Evolutionary conservation across 306 rosid genomes (phyloP), one percentile per base, ranked within the genome.

Genomic region (Cicer bijugum): DNA sequence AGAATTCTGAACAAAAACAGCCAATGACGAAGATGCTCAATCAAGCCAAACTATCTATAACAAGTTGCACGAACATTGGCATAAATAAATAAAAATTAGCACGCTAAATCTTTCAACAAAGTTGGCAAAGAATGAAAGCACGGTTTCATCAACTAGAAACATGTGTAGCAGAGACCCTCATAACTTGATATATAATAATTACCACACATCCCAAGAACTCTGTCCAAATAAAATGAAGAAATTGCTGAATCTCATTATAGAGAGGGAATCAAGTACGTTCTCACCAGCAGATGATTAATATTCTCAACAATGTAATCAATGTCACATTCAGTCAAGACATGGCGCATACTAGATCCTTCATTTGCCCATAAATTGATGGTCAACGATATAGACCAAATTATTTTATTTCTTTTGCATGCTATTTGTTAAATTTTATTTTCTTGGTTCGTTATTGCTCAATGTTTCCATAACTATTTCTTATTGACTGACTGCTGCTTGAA

Each of bases 221-320:
- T 8, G 28, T 20, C 33, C 23, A 75, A 69, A 61, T 16, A 52
- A 80, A 42, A 59, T 28, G 12, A 52, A 16, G 63, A 69, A 62
- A 52, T 43, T 33, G 74, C 51, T 37, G 62, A 52, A 69, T 50
- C 12, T 44, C 72, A 45, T 19, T 12, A 23, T 4, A 75, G 39
- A 60, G 11, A 55, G 53, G 28, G 35, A 69, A 75, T 33, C n/a
- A 12, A 14, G 51, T 52, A 74, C 56, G 28, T 17, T 46, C 45
- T 53, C 53, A 69, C 23, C 39, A n/a, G 12, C 28, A 74, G 56
- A 69, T 58, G 60, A 80, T 43, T 51, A 74, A 80, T 75, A 47
- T 42, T 52, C 57, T 33, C 55, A 12, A 57, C 48, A 75, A 48
- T 1, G 38, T 61, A 80, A 69, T 68, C 19, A 8, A 12, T 33